Conservation (phyloP, 495 filamentous ascomycete species). For the Neurospora sp. region DNA sequence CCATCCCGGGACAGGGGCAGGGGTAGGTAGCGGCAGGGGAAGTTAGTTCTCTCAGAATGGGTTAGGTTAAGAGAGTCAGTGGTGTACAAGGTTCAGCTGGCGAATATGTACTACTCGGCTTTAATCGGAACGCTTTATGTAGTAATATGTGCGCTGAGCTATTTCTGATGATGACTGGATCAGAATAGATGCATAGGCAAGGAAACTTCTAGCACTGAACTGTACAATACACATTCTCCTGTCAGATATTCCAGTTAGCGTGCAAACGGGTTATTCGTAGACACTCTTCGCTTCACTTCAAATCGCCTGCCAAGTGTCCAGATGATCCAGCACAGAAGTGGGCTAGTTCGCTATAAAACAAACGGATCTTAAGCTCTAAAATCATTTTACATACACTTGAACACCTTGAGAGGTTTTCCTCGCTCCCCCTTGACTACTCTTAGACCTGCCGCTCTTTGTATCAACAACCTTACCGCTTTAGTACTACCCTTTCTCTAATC, state of each 20-base stretch:
- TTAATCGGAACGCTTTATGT: no score
- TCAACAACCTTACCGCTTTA: background rate
- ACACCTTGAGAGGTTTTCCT: background rate
- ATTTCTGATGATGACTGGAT: no score
- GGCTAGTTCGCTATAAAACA: background rate
- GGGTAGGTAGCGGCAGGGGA: no score
- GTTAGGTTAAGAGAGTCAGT: background rate
- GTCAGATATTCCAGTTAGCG: background rate
- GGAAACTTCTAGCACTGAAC: no score
- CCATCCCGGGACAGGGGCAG: no score
- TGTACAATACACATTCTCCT: background rate
- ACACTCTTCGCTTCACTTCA: background rate
- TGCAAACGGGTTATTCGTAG: background rate
- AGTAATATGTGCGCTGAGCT: no score
- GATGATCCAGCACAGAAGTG: no score
- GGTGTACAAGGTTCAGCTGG: background rate
- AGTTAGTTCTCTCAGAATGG: background rate
- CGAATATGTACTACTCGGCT: background rate
- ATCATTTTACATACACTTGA: background rate
- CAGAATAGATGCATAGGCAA: no score
- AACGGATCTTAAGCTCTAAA: background rate
- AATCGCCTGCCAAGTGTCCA: background rate
- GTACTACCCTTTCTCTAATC: background rate
- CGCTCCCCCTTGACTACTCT: background rate
- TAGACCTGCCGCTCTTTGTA: background rate